Base-by-base conservation (phyloP, 2,329 filamentous ascomycete genomes). In the Thyridium curvatum region DNA sequence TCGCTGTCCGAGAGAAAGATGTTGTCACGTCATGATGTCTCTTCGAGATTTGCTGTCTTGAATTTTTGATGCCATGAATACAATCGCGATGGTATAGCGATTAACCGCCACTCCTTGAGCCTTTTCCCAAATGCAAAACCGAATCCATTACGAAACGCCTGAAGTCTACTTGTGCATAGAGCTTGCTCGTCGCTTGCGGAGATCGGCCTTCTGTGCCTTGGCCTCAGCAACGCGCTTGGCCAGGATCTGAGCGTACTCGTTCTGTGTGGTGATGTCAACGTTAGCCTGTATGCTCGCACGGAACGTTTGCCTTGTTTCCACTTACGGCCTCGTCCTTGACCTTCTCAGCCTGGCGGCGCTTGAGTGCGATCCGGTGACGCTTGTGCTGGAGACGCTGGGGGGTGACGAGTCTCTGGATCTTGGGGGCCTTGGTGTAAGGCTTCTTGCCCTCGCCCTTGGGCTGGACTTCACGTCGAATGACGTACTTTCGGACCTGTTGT, bases 301-400 rank as follows among this genome's bases (percentile, higher is more conserved):
- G 21, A 10, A 26, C 10, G 21, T 6, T 26, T 26, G 21, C 21
- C 6, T 26, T 26, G 21, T 6, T 26, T 26, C 21, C 10, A 26
- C 21, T 26, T 88, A 95, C 93, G 65, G 93, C 93, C 79, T 94
- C 91, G 68, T 98, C 93, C 83, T 96, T 96, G 76, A 88, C 82
- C 72, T 90, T 86, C 79, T 98, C 93, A 63, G 90, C 75, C 66
- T 89, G 87, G 72, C 93, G 91, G 71, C 91, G 88, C 89, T 98
- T 98, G 75, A 98, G 85, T 63, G 93, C 91, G 62, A 94, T 77
- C 60, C 90, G 82, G 80, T 97, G 93, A 64, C 93, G 89, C 87
- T 97, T 98, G 86, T 95, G 93, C 82, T 98, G 93, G 66, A 98
- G 89, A 71, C 93, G 93, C 78, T 97, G 93, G 69, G 93, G 93